These are phyloP conservation scores for Fraxinus platypoda DNA, from an alignment of 305 asterid species.

Conservation along the genomic window DNA sequence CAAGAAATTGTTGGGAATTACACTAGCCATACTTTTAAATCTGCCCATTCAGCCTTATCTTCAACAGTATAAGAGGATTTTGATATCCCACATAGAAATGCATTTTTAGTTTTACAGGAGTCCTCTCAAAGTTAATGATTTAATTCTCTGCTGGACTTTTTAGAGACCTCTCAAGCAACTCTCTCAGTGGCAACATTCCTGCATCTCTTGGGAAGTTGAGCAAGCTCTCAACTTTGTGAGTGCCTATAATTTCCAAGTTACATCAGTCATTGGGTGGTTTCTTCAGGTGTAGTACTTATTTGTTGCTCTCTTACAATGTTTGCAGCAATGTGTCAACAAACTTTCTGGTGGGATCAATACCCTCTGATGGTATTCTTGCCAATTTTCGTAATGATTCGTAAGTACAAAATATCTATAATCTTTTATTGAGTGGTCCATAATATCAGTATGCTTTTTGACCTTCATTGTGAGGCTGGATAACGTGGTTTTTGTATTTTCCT, in stretches of 20 bases:
- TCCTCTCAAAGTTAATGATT: conserved; percentile 15
- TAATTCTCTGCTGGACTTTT: conserved; percentile 23
- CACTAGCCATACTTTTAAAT: neutral
- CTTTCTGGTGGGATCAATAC: conserved; percentile 86
- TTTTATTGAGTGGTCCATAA: neutral
- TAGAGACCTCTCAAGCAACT: conserved; percentile 98
- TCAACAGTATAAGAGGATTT: conserved; percentile 15
- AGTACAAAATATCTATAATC: conserved; percentile 31
- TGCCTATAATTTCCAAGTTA: conserved; percentile 26
- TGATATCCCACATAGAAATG: conserved; percentile 12
- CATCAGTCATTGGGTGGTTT: conserved; percentile 8
- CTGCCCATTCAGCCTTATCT: conserved; percentile 15
- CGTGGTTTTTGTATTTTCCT: neutral
- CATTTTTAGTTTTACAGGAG: conserved; percentile 16
- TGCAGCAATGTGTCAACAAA: conserved; percentile 90
- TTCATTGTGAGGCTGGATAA: neutral
- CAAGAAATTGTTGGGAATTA: conserved; percentile 16
- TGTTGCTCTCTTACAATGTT: conserved; percentile 30
- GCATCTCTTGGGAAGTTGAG: conserved; percentile 77
- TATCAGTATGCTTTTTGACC: conserved; percentile 11
- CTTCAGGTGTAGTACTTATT: conserved; percentile 24
- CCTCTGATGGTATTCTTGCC: conserved; percentile 79
- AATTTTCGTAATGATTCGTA: conserved; percentile 74
- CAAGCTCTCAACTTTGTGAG: conserved; percentile 80
- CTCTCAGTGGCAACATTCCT: conserved; percentile 93